phyloP scores from a whole-genome alignment of 1,284 basidiomycete species.

The Porogramme epimiltina region DNA sequence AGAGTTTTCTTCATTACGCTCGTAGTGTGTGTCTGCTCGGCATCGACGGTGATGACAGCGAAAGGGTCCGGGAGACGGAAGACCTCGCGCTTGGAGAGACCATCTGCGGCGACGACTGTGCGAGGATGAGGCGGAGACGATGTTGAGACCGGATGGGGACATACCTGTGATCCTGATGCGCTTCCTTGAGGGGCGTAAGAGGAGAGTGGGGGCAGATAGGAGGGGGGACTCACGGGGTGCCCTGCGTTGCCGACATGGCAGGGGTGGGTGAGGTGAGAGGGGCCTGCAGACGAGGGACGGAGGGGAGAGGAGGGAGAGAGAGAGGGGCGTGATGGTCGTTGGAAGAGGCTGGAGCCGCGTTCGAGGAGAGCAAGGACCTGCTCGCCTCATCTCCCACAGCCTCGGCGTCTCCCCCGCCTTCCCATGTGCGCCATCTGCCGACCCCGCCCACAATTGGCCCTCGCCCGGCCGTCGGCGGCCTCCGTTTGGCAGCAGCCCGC shows the following conservation, averaged over 20 bases:
- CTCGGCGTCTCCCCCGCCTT: constrained; percentile 5
- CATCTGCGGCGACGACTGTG: constrained; percentile 86
- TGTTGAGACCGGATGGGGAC: constrained; percentile 7
- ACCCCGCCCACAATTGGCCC: not conserved
- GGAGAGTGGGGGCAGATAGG: not conserved
- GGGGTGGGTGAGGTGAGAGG: not conserved
- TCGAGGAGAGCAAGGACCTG: not conserved
- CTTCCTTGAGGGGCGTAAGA: constrained; percentile 32
- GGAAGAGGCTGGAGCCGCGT: constrained; percentile 10
- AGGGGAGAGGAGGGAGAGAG: not conserved
- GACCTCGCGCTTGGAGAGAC: constrained; percentile 88
- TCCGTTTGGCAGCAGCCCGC: too few relatives aligned
- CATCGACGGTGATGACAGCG: constrained; percentile 94
- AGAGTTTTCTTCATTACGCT: constrained; percentile 83
- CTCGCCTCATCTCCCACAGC: constrained; percentile 13
- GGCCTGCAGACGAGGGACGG: constrained; percentile 1
- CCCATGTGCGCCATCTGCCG: not conserved
- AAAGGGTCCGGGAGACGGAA: constrained; percentile 95
- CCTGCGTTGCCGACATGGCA: constrained; percentile 29
- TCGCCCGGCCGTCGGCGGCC: not conserved
- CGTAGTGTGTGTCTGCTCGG: constrained; percentile 93
- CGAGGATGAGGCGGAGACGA: constrained; percentile 6
- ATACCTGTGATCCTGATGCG: constrained; percentile 42
- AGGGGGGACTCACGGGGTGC: constrained; percentile 26
- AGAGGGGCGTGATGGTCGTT: constrained; percentile 11